Base-by-base conservation (phyloP, 768 basidiomycete genomes). In the Dendrothele bispora region DNA sequence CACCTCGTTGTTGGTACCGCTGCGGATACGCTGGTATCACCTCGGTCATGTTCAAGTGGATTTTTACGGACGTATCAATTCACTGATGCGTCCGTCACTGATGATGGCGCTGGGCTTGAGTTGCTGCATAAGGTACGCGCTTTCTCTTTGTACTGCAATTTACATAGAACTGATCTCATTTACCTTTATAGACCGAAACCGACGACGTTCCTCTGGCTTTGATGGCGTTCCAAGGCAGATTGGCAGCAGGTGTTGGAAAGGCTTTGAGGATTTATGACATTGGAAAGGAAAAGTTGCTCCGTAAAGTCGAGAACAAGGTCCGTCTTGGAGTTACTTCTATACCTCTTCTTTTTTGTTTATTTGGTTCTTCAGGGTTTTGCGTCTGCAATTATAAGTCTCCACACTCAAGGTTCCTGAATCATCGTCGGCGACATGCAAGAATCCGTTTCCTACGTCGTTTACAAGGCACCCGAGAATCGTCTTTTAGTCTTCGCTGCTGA, bases 391-490 rank as follows among this genome's bases (percentile, higher is more conserved):
- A 79, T 94, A 29, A 87, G 86, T 5, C 82, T 99, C 39, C 83
- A 82, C 54, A 95, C 95, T 0, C 93, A 95, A 72, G 97, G 97
- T 2, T 95, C 93, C 0, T 83, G 97, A 32, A 92, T 99, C 46
- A 69, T 98, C 49, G 91, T 95, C 25, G 95, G 94, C 20, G 95
- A 98, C 66, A 93, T 95, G 85, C 95, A 98, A 73, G 94, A 98
- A 55, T 98, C 97, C 1, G 74, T 97, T 7, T 84, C 83, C 62
- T 98, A 77, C 58, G 91, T 83, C 28, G 90, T 88, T 22, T 99
- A 98, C 74, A 98, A 98, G 66, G 77, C 94, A 0, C 90, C 92
- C 4, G 93, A 95, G 66, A 97, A 98, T 63, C 84, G 92, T 2
- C 72, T 99, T 1, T 77, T 99, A 30, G 77, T 94, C 51, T 98